Percentiles rank a stretch among this genome's conserved stretches.
Evolutionary conservation across 2,329 filamentous ascomycete genomes (phyloP).

Genomic region (Trichoderma aggressivum): DNA sequence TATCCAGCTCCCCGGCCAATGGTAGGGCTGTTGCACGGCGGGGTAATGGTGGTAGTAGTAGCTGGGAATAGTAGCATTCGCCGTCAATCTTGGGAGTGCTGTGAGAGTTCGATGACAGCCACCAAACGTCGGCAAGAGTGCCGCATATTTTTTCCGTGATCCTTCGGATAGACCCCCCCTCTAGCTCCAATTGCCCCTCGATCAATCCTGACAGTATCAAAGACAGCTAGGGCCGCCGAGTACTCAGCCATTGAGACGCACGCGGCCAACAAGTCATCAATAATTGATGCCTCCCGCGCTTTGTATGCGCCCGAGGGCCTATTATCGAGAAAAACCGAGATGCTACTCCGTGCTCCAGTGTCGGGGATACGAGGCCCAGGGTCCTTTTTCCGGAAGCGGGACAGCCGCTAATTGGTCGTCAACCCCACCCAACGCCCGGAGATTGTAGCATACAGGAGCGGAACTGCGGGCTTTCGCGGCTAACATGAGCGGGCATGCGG

Average conservation of each 20-base stretch:
- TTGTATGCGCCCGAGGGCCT: neutral
- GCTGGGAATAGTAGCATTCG: neutral
- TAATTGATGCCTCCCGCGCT: neutral
- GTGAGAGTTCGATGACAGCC: neutral
- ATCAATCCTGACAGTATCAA: neutral
- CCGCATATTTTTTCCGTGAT: neutral
- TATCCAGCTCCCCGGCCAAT: neutral
- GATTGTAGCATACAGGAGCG: neutral
- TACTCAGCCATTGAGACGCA: neutral
- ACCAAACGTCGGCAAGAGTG: neutral
- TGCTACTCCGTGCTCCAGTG: neutral
- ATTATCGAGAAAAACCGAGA: neutral
- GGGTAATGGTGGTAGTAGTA: neutral
- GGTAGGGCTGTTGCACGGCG: neutral
- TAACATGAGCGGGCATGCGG: neutral
- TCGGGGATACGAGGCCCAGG: neutral
- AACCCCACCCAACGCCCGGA: conserved; percentile 5
- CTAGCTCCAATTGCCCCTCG: neutral
- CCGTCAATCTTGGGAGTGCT: neutral
- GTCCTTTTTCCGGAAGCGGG: neutral
- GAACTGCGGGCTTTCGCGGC: neutral
- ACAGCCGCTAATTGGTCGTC: neutral
- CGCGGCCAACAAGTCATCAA: neutral
- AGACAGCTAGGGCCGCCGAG: neutral
- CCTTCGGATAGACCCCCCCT: neutral